A percentile compares a stretch with the other conserved stretches of the same genome.
phyloP scores from a whole-genome alignment of 805 yeast species.

The Metschnikowia matae region DNA sequence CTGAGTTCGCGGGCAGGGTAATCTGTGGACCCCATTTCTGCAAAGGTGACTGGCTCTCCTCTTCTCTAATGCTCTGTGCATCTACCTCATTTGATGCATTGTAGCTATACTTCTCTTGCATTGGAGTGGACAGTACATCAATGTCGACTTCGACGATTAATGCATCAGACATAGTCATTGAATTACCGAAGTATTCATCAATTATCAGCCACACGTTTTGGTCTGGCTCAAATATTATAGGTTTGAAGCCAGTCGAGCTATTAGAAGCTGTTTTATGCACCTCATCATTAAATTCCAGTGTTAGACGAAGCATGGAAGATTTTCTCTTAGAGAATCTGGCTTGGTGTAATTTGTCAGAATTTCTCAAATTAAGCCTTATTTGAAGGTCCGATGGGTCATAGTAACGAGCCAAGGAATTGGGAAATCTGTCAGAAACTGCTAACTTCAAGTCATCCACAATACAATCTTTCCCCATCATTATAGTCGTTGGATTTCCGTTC shows the following conservation, averaged over 20 bases:
- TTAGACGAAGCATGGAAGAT: constrained; percentile 7
- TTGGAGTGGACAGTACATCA: background rate
- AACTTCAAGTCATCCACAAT: constrained; percentile 80
- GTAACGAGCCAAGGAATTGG: constrained; percentile 57
- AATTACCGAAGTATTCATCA: constrained; percentile 59
- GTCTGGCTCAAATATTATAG: constrained; percentile 51
- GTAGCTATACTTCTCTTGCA: background rate
- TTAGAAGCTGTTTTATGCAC: background rate
- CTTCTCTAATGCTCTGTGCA: background rate
- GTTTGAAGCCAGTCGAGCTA: background rate
- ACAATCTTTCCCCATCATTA: constrained; percentile 56
- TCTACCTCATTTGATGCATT: background rate
- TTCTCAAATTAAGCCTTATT: constrained; percentile 7
- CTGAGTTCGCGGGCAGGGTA: background rate
- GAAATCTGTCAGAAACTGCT: constrained; percentile 58
- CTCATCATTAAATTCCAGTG: constrained; percentile 8
- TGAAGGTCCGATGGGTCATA: constrained; percentile 69
- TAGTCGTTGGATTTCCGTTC: constrained; percentile 62
- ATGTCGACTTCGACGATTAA: constrained; percentile 44
- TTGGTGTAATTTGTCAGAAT: constrained; percentile 2
- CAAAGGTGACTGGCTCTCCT: constrained; percentile 1
- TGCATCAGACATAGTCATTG: constrained; percentile 65
- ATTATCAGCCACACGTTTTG: constrained; percentile 52
- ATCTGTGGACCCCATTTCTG: constrained; percentile 4
- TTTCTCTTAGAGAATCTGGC: constrained; percentile 5